A percentile compares a stretch with the other conserved stretches of the same genome.
phyloP scores from a whole-genome alignment of 352 stramenopile species.

The Blastocystis sp. region DNA sequence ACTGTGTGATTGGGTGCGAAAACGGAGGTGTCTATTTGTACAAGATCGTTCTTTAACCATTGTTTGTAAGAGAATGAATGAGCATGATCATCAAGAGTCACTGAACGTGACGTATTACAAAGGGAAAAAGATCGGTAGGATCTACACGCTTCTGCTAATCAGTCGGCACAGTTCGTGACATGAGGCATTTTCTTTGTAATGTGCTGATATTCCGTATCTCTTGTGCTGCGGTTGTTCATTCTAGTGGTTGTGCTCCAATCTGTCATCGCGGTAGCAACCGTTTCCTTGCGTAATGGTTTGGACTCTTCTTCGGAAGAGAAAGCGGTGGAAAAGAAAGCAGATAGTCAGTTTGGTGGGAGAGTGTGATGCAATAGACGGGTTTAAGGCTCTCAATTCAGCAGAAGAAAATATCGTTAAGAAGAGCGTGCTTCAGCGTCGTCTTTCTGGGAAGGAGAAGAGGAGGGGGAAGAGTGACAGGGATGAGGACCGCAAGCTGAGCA shows the following conservation, averaged over 20 bases:
- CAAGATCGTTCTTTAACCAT: neutral
- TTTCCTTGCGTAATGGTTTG: too few relatives aligned
- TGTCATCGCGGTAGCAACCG: neutral
- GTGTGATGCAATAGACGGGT: too few relatives aligned
- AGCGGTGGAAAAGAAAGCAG: too few relatives aligned
- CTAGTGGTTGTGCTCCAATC: neutral
- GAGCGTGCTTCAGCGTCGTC: too few relatives aligned
- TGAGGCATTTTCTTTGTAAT: constrained; percentile 5
- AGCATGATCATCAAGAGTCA: neutral
- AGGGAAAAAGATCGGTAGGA: neutral
- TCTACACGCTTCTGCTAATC: neutral
- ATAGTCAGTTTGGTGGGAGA: too few relatives aligned
- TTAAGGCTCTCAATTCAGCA: too few relatives aligned
- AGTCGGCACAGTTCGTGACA: neutral
- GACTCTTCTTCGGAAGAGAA: too few relatives aligned
- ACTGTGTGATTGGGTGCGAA: constrained; percentile 29
- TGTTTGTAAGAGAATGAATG: too few relatives aligned
- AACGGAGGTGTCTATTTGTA: constrained; percentile 63
- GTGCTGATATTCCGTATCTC: neutral
- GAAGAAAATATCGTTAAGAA: too few relatives aligned
- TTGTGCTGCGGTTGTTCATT: neutral
- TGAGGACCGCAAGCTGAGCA: neutral
- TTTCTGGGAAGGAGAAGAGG: neutral
- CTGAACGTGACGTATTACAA: neutral
- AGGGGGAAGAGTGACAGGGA: neutral